Base-by-base conservation (phyloP, 1,284 basidiomycete species). In the Abortiporus biennis region DNA sequence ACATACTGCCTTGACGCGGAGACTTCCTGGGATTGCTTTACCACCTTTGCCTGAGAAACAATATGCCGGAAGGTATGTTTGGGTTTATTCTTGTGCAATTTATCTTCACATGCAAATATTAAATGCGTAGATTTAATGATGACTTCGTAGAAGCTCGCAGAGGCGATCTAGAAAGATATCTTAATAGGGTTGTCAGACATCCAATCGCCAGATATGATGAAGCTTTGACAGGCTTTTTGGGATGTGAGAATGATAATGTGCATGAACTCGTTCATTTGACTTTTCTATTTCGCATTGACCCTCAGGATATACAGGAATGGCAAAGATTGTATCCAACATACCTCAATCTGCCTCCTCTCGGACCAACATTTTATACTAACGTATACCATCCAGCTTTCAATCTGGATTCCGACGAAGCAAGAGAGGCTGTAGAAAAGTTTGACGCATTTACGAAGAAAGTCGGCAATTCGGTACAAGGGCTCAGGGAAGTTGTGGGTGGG, bases 321-420 rank as follows among this genome's bases (percentile, higher is more conserved):
- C 77, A 74, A 54, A 71, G 74, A 29, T 63, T 78, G 12, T 67
- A 82, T 17, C 80, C 84, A 2, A 67, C 72, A 47, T 74, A 80
- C 51, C 64, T 85, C 1, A 63, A 73, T 8, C 65, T 78, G 44
- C 76, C 74, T 6, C 67, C 81, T 6, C 77, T 80, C 12, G 83
- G 82, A 1, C 72, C 85, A 2, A 62, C 73, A 0, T 90, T 92
- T 57, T 91, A 86, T 54, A 78, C 85, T 0, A 76, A 77, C 20
- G 82, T 92, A 0, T 90, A 79, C 54, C 89, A 93, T 55, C 90
- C 88, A 1, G 82, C 76, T 1, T 92, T 88, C 63, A 91, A 92
- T 56, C 56, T 92, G 30, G 89, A 92, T 48, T 57, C 70, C 0
- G 79, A 85, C 27, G 85, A 87, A 37, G 78, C 78, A 2, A 62